Base-by-base conservation (phyloP, 2,329 filamentous ascomycete genomes). In the Plenodomus lindquistii region DNA sequence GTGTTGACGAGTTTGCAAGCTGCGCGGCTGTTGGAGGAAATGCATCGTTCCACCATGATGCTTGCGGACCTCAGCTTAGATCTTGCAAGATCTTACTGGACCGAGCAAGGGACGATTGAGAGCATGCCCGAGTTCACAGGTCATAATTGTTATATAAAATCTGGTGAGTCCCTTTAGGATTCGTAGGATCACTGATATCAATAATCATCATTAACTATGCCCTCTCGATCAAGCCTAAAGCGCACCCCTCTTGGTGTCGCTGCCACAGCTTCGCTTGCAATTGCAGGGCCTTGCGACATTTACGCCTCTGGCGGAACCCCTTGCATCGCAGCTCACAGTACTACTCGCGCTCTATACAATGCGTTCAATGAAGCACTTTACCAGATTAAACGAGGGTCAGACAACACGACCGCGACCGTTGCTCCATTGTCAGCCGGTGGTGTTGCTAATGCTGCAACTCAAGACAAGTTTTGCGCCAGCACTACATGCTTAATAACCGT, bases 251-350 rank as follows among this genome's bases (percentile, higher is more conserved):
- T 61, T 13, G 50, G 43, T 16, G 44, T 61, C 17, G 44, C 34
- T 20, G 52, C 51, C 37, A 59, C 49, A 3, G 39, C 45, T 4
- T 49, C 51, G 8, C 29, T 55, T 8, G 49, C 49, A 4, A 62
- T 72, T 16, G 81, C 82, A 34, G 83, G 76, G 11, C 83, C 84
- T 8, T 87, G 83, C 57, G 84, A 87, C 52, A 76, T 86, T 52
- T 87, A 86, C 69, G 63, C 77, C 1, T 74, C 77, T 0, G 83
- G 81, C 0, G 77, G 77, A 42, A 85, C 82, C 1, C 81, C 83
- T n/a, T 87, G 84, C 57, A 71, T 86, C 10, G 84, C 84, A 0
- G 84, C 84, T 0, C 84, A 86, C 63, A 81, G 81, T 64, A 86
- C 83, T n/a, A 86, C 84, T 47, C 80, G 84, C 3, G 82, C 83